Evolutionary conservation across 1,284 basidiomycete species (phyloP).

Genomic region (Austroboletus rostrupii): DNA sequence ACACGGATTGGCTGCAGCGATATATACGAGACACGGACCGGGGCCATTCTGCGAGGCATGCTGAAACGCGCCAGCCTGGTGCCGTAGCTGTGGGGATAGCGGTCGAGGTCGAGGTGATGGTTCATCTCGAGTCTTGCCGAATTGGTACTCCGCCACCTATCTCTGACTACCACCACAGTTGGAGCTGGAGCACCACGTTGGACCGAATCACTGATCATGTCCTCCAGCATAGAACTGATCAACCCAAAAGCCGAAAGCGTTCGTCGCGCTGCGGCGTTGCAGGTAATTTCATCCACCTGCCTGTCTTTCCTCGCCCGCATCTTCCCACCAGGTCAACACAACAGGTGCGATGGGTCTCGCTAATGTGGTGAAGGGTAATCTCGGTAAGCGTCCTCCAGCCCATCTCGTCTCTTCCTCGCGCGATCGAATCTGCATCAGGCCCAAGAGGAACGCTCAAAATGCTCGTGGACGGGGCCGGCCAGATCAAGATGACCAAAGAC

Average conservation of each 20-base stretch:
- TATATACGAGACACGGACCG: conserved; percentile 28
- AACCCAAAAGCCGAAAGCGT: conserved; percentile 97
- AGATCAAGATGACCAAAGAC: conserved; percentile 99
- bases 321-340: conserved; percentile 67
- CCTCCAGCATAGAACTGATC: conserved; percentile 86
- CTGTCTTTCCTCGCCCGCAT: conserved; percentile 15
- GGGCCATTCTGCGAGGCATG: conserved; percentile 20
- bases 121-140: conserved; percentile 30
- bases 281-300: conserved; percentile 54
- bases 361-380: conserved; percentile 94
- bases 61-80: conserved; percentile 34
- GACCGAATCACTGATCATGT: conserved; percentile 44
- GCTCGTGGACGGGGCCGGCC: conserved; percentile 98
- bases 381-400: conserved; percentile 55
- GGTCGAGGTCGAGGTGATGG: conserved; percentile 26
- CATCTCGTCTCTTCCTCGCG: conserved; percentile 14
- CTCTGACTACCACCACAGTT: conserved; percentile 16
- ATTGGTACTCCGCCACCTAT: conserved; percentile 30
- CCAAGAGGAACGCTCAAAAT: conserved; percentile 97
- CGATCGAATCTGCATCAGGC: conserved; percentile 46
- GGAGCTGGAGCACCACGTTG: conserved; percentile 21
- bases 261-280: conserved; percentile 85
- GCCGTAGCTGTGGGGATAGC: conserved; percentile 32
- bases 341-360: conserved; percentile 97
- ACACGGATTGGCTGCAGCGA: conserved; percentile 15